Conservation (phyloP, 2,329 filamentous ascomycete genomes). For the Grosmannia clavigera region DNA sequence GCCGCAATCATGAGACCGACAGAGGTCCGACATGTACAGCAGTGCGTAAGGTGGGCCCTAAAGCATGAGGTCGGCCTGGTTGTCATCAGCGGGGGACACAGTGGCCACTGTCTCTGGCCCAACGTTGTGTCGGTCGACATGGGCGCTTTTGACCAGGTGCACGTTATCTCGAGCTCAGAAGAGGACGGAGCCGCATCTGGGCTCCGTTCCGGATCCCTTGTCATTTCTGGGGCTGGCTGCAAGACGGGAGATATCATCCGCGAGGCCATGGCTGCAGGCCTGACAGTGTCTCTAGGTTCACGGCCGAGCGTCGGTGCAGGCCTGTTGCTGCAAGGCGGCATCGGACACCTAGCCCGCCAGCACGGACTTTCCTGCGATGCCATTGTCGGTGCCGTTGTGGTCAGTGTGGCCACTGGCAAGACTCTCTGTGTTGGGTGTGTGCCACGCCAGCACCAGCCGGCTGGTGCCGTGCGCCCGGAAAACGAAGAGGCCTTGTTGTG, state of each 20-base stretch:
- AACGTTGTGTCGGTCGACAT: conserved; percentile 46
- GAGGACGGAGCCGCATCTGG: neutral
- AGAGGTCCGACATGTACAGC: conserved; percentile 34
- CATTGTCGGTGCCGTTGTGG: conserved; percentile 46
- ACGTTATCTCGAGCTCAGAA: conserved; percentile 23
- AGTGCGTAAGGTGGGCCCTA: conserved; percentile 44
- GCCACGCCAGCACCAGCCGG: conserved; percentile 30
- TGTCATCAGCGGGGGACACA: conserved; percentile 46
- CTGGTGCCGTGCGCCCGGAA: conserved; percentile 26
- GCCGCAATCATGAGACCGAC: conserved; percentile 33
- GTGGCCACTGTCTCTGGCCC: conserved; percentile 42
- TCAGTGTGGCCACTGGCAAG: conserved; percentile 33
- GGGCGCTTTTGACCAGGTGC: conserved; percentile 37
- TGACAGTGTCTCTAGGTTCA: conserved; percentile 46
- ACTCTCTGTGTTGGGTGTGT: conserved; percentile 40
- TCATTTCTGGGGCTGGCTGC: conserved; percentile 43
- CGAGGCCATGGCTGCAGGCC: conserved; percentile 28
- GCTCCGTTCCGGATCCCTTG: conserved; percentile 16
- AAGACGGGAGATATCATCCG: conserved; percentile 40
- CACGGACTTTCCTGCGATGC: conserved; percentile 47
- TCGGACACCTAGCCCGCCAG: conserved; percentile 43
- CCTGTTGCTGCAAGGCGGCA: conserved; percentile 32
- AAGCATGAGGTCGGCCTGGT: conserved; percentile 31
- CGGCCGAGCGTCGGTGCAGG: conserved; percentile 46
- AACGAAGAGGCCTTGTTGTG: conserved; percentile 21